phyloP scores from a whole-genome alignment of 345 rosid species.

The Salix arbutifolia region DNA sequence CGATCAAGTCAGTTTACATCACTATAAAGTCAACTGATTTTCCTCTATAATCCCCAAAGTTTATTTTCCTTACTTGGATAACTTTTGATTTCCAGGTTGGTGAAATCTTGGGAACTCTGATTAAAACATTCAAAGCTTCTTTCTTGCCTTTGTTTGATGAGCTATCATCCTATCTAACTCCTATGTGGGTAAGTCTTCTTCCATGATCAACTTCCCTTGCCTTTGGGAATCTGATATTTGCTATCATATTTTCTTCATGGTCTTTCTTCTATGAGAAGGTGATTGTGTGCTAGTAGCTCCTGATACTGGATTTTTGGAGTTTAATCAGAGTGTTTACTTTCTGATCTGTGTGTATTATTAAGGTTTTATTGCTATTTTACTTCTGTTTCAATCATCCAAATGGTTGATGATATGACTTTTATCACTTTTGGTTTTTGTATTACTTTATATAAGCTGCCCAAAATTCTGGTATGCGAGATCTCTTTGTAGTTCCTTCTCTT shows the following conservation, averaged over 20 bases:
- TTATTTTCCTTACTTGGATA: constrained; percentile 1
- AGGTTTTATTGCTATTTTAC: no score
- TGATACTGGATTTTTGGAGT: background rate
- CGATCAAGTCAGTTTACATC: constrained; percentile 76
- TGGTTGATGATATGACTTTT: no score
- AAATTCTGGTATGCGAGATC: background rate
- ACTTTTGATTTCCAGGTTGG: constrained; percentile 62
- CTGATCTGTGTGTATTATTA: no score
- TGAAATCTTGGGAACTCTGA: constrained; percentile 95
- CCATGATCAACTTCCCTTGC: background rate
- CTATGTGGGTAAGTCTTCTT: constrained; percentile 91
- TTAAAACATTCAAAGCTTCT: constrained; percentile 85
- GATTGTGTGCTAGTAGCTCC: background rate
- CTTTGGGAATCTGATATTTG: background rate
- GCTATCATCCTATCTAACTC: constrained; percentile 87
- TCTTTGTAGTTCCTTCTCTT: background rate
- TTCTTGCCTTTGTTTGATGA: constrained; percentile 95
- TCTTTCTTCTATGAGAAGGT: background rate
- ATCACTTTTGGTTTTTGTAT: background rate
- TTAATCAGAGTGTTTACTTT: no score
- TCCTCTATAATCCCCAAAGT: background rate
- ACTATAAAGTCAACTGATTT: background rate
- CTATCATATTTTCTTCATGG: background rate
- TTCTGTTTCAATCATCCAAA: no score
- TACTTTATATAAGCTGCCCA: background rate